These are phyloP conservation scores for Capronia epimyces DNA, from an alignment of 2,329 filamentous ascomycete species.

Conservation along the genomic window DNA sequence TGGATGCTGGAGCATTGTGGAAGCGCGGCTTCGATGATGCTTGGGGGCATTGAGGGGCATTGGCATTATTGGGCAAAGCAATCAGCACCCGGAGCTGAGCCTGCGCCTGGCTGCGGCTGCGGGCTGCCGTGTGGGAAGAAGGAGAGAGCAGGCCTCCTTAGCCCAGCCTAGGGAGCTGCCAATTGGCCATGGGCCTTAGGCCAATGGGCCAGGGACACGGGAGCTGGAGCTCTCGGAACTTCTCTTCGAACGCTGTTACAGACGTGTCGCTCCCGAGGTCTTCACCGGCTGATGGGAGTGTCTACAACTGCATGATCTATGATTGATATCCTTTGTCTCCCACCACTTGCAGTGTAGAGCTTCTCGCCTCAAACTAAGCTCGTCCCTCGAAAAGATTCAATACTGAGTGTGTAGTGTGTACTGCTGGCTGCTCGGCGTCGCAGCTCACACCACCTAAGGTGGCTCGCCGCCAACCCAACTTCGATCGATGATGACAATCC, in stretches of 20 bases:
- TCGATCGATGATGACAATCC: conserved; percentile 14
- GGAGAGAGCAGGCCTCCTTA: too few relatives aligned
- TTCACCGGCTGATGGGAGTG: too few relatives aligned
- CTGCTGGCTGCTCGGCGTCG: too few relatives aligned
- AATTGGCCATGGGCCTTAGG: background rate
- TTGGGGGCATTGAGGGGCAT: background rate
- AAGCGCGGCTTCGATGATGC: conserved; percentile 2
- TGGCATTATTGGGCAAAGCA: background rate
- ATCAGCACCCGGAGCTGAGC: background rate
- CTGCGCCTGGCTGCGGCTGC: background rate
- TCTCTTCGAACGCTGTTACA: too few relatives aligned
- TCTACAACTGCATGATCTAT: too few relatives aligned
- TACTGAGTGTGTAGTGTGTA: too few relatives aligned
- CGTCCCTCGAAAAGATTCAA: background rate
- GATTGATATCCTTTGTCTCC: too few relatives aligned
- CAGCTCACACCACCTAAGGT: background rate
- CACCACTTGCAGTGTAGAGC: too few relatives aligned
- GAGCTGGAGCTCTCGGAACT: background rate
- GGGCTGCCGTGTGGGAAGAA: background rate
- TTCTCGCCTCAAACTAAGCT: too few relatives aligned
- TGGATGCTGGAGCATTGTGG: conserved; percentile 2
- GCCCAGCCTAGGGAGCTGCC: background rate
- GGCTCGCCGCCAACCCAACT: conserved; percentile 5
- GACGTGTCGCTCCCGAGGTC: too few relatives aligned
- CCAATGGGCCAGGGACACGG: background rate